Evolutionary conservation across 2,329 filamentous ascomycete species (phyloP).

Genomic region (Trichophyton simii): DNA sequence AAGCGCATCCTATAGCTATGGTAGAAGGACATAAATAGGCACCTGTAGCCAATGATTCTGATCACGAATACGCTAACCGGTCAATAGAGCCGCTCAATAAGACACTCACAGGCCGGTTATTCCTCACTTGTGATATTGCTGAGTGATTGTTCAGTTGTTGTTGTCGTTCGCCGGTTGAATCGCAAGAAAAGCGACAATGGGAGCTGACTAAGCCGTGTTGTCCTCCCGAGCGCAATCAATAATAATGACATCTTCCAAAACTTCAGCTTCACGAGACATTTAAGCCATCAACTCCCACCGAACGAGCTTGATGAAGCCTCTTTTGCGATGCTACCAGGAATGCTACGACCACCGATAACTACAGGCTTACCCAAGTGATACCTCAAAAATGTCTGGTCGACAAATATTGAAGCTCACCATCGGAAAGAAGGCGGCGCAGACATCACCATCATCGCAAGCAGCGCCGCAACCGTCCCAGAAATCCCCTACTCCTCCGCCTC

Average conservation of each 20-base stretch:
- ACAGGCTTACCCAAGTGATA: neutral
- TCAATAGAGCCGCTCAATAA: neutral
- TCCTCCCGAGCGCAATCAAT: neutral
- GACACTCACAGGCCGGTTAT: neutral
- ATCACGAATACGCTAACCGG: neutral
- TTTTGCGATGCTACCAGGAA: neutral
- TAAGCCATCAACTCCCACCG: neutral
- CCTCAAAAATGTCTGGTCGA: constrained; percentile 25
- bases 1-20: neutral
- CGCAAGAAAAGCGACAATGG: neutral
- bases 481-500: constrained; percentile 14
- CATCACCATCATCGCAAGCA: constrained; percentile 12
- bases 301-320: neutral
- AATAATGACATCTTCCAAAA: neutral
- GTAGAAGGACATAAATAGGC: neutral
- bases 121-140: neutral
- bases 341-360: neutral
- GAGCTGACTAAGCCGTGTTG: neutral
- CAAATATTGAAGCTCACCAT: constrained; percentile 33
- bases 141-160: too few species aligned
- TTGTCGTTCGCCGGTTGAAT: neutral
- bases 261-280: neutral
- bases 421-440: constrained; percentile 24
- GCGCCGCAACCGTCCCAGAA: constrained; percentile 12
- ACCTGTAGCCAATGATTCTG: neutral